Conservation (phyloP, 2,329 filamentous ascomycete species). For the Alternaria brassicicola region DNA sequence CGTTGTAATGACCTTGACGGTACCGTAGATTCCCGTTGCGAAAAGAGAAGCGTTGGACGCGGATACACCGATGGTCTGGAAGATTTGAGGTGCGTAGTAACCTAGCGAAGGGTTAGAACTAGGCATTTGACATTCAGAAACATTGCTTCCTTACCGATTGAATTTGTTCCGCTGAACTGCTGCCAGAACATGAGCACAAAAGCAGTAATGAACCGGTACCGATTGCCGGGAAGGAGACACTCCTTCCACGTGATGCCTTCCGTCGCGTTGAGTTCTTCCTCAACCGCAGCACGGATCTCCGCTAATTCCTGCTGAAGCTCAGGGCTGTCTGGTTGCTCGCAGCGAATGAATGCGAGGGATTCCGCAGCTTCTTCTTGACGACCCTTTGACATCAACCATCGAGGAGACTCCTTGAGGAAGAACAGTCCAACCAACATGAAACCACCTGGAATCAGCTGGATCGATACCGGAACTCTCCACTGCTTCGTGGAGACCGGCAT, state of each 20-base stretch:
- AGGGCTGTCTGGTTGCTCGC: slow-evolving; percentile 6
- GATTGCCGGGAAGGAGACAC: slow-evolving; percentile 65
- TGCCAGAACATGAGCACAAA: slow-evolving; percentile 79
- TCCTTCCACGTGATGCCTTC: slow-evolving; percentile 42
- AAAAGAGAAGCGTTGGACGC: slow-evolving; percentile 41
- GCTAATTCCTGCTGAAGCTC: slow-evolving; percentile 64
- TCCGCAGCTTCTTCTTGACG: slow-evolving; percentile 61
- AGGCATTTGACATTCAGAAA: neutral
- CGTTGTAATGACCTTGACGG: slow-evolving; percentile 74
- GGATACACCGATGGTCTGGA: slow-evolving; percentile 67
- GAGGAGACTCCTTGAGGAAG: slow-evolving; percentile 54
- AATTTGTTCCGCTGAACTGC: slow-evolving; percentile 78
- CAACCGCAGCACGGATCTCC: slow-evolving; percentile 70
- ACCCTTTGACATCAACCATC: slow-evolving; percentile 54
- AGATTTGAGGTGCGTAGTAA: slow-evolving; percentile 76
- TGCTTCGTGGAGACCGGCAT: slow-evolving; percentile 52
- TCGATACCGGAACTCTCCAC: slow-evolving; percentile 60
- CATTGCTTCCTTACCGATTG: slow-evolving; percentile 51
- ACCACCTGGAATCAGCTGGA: slow-evolving; percentile 71
- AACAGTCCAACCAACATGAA: slow-evolving; percentile 57
- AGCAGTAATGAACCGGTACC: slow-evolving; percentile 69
- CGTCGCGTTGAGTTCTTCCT: slow-evolving; percentile 72
- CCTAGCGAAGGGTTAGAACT: slow-evolving; percentile 37
- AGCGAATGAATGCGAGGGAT: slow-evolving; percentile 53
- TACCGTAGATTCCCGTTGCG: slow-evolving; percentile 65